Percentiles rank a stretch among this genome's conserved stretches.
Conservation (phyloP, 176 grass and related monocot genomes). For the Poa annua region DNA sequence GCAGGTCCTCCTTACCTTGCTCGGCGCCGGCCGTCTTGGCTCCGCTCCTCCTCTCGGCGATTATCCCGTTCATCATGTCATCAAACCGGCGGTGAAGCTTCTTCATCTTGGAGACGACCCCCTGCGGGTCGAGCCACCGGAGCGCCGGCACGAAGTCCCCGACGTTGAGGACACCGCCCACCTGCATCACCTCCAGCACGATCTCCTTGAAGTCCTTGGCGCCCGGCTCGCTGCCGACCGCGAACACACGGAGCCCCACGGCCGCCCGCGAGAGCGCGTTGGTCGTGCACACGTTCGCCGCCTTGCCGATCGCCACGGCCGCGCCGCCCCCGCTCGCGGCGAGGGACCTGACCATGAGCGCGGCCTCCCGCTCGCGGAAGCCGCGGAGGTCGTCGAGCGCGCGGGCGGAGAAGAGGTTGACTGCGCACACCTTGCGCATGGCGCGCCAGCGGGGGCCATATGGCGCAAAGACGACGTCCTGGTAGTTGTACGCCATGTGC, state of each 20-base stretch:
- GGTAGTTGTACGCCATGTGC: conserved; percentile 84
- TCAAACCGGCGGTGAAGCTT: conserved; percentile 68
- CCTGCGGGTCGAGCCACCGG: conserved; percentile 59
- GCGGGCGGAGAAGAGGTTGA: conserved; percentile 69
- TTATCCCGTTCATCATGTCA: conserved; percentile 60
- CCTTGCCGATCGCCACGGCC: conserved; percentile 42
- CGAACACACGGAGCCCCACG: conserved; percentile 64
- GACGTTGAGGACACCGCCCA: conserved; percentile 64
- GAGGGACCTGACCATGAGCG: conserved; percentile 52
- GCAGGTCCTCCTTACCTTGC: conserved; percentile 30
- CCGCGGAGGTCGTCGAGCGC: conserved; percentile 56
- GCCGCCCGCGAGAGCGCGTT: conserved; percentile 63
- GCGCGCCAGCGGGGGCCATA: conserved; percentile 73
- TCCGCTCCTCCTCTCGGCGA: conserved; percentile 44
- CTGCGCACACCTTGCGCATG: conserved; percentile 61
- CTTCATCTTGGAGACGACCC: conserved; percentile 64
- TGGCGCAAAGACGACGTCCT: conserved; percentile 77
- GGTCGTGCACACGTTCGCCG: conserved; percentile 61
- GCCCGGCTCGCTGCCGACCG: conserved; percentile 9
- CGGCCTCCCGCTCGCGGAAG: conserved; percentile 52
- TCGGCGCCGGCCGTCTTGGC: neutral
- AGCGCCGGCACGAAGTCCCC: conserved; percentile 67
- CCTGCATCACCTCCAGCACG: conserved; percentile 59
- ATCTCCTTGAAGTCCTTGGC: conserved; percentile 66
- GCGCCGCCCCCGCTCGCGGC: neutral